Percentiles rank a stretch among this genome's conserved stretches.
Conservation (phyloP, 345 rosid genomes). For the Brassica napus region DNA sequence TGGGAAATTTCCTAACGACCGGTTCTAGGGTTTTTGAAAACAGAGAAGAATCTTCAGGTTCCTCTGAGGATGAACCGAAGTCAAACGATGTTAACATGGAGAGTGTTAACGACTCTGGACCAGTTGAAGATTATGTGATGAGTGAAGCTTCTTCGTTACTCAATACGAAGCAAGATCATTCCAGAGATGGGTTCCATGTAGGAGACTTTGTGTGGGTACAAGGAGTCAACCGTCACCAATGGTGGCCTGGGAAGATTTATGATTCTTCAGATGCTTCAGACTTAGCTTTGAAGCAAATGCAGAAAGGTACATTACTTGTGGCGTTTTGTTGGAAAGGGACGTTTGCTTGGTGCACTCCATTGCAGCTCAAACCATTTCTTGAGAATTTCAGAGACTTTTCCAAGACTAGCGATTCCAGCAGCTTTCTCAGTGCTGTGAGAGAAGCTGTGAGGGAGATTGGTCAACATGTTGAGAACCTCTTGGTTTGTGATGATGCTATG, state of each 20-base stretch:
- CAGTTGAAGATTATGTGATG: constrained; percentile 53
- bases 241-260: constrained; percentile 93
- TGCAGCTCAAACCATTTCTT: constrained; percentile 69
- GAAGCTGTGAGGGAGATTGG: constrained; percentile 63
- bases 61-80: constrained; percentile 1
- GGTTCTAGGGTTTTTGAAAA: constrained; percentile 48
- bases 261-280: constrained; percentile 70
- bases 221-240: constrained; percentile 67
- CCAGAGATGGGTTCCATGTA: constrained; percentile 43
- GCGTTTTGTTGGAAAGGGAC: constrained; percentile 71
- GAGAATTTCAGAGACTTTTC: constrained; percentile 64
- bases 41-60: constrained; percentile 22
- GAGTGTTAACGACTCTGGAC: constrained; percentile 26
- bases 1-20: constrained; percentile 6
- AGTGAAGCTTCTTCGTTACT: constrained; percentile 61
- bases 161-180: not conserved
- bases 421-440: constrained; percentile 55
- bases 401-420: constrained; percentile 51
- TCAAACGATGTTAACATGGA: constrained; percentile 12
- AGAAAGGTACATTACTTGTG: constrained; percentile 60
- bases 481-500: constrained; percentile 51
- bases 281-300: constrained; percentile 54
- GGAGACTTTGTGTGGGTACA: constrained; percentile 88
- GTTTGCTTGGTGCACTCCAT: constrained; percentile 74
- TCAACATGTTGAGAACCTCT: constrained; percentile 49